These are phyloP conservation scores for Candida maesae DNA, from an alignment of 805 yeast species.

Conservation along the genomic window DNA sequence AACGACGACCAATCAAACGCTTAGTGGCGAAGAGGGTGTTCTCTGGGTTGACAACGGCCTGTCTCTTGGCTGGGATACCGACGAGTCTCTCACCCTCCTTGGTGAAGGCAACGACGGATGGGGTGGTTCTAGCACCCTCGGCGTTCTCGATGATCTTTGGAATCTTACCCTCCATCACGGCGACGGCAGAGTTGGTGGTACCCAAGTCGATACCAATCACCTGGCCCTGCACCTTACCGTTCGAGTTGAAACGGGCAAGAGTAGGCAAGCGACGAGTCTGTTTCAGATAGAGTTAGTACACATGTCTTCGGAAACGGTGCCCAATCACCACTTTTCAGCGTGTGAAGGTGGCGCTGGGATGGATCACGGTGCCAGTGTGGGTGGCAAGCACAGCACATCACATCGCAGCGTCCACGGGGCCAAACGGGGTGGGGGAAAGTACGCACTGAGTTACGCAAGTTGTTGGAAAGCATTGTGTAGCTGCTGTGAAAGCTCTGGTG, in stretches of 20 bases:
- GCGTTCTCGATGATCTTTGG: slow-evolving; percentile 74
- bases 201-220: slow-evolving; percentile 85
- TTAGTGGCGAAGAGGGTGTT: slow-evolving; percentile 82
- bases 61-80: slow-evolving; percentile 76
- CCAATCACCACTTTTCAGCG: too few relatives aligned
- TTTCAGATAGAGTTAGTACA: slow-evolving; percentile 15
- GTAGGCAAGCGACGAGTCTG: slow-evolving; percentile 28
- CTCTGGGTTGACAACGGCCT: slow-evolving; percentile 71
- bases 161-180: slow-evolving; percentile 40
- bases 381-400: too few relatives aligned
- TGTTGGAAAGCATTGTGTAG: slow-evolving; percentile 26
- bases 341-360: too few relatives aligned
- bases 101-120: slow-evolving; percentile 60
- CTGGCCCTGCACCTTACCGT: slow-evolving; percentile 41
- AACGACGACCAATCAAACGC: slow-evolving; percentile 75
- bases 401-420: too few relatives aligned
- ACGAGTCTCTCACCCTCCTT: slow-evolving; percentile 49
- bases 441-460: slow-evolving; percentile 26
- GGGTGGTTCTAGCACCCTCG: slow-evolving; percentile 68
- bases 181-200: slow-evolving; percentile 88
- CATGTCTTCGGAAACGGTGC: too few relatives aligned
- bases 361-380: not conserved
- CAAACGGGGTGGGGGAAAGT: too few relatives aligned
- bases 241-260: slow-evolving; percentile 43
- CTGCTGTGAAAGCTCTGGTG: slow-evolving; percentile 2